Base-by-base conservation (phyloP, 805 yeast species). In the Candida fluviatilis region DNA sequence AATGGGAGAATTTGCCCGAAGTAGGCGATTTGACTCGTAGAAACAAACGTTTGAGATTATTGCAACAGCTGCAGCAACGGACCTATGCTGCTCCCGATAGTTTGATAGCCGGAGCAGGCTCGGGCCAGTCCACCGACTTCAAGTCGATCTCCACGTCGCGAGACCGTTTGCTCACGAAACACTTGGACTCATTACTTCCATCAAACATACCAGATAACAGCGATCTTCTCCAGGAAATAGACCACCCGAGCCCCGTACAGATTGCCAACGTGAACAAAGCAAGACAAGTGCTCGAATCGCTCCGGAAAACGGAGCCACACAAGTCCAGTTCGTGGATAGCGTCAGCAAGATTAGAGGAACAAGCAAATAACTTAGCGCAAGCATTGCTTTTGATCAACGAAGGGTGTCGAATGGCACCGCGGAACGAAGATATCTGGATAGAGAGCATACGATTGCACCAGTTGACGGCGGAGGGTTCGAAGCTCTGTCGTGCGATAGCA, bases 1-100 rank as follows among this genome's bases (percentile, higher is more conserved):
- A 90, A 51, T 91, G 99, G 99, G 70, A 74, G 4, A 72, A 67
- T 43, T 53, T 91, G 3, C 98, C 98, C 0, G 96, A 88, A 45
- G 93, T 87, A 1, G 84, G 88, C 1, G 98, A 91, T 58, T 66
- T 86, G 51, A 93, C 99, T 0, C 73, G 80, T 51, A 69, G 78
- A 40, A 88, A 88, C 58, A 87, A 89, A 48, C 64, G 98, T 39
- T 64, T 74, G 35, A 65, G 96, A 38, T 57, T 78, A 31, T 69
- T 79, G 38, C 74, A 76, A 34, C 83, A 81, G 51, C 71, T 67
- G 48, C 76, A 76, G 41, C 80, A 81, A 45, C 64, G 96, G 42
- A 77, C 75, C 30, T 91, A 88, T 55, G 88, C 95, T 7, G 85
- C 84, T 2, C 93, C 96, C 0, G 97, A 91, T 55, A 54, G 78